Evolutionary conservation across 257 asterid species (phyloP).

Genomic region (Osmanthus fragrans): DNA sequence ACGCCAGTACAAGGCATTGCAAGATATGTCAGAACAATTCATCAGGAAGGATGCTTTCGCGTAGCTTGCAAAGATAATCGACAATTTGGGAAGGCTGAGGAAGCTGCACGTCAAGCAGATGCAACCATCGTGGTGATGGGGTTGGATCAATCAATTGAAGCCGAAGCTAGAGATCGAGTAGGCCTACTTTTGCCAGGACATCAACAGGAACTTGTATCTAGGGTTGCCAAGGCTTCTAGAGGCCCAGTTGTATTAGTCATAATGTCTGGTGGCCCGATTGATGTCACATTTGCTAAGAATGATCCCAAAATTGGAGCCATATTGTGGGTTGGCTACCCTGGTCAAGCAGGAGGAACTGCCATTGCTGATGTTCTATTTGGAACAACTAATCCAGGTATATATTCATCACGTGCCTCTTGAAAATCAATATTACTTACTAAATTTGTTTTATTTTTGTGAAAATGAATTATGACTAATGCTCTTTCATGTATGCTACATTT

Average conservation of each 20-base stretch:
- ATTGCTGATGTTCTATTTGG: conserved; percentile 88
- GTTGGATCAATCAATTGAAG: conserved; percentile 66
- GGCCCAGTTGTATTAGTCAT: conserved; percentile 73
- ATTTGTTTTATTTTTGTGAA: not conserved
- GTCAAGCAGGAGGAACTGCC: conserved; percentile 91
- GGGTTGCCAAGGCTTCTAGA: conserved; percentile 77
- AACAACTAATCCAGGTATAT: conserved; percentile 68
- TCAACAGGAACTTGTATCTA: conserved; percentile 79
- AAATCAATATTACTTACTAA: not conserved
- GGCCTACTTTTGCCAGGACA: conserved; percentile 78
- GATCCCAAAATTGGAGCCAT: conserved; percentile 69
- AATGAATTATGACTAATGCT: not conserved
- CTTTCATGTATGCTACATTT: not conserved
- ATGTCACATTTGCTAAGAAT: conserved; percentile 70
- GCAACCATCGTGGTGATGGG: conserved; percentile 83
- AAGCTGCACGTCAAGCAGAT: conserved; percentile 63
- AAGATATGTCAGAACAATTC: conserved; percentile 60
- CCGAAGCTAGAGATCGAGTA: conserved; percentile 60
- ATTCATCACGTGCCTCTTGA: not conserved
- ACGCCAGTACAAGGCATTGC: conserved; percentile 77
- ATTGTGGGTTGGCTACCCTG: conserved; percentile 92
- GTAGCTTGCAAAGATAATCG: conserved; percentile 49
- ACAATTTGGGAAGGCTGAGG: conserved; percentile 66
- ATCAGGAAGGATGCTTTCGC: conserved; percentile 52
- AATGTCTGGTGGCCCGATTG: conserved; percentile 88